Percentiles rank a stretch among this genome's conserved stretches.
phyloP scores from a whole-genome alignment of 371 early-diverging fungal species.

The Rozella allomycis region DNA sequence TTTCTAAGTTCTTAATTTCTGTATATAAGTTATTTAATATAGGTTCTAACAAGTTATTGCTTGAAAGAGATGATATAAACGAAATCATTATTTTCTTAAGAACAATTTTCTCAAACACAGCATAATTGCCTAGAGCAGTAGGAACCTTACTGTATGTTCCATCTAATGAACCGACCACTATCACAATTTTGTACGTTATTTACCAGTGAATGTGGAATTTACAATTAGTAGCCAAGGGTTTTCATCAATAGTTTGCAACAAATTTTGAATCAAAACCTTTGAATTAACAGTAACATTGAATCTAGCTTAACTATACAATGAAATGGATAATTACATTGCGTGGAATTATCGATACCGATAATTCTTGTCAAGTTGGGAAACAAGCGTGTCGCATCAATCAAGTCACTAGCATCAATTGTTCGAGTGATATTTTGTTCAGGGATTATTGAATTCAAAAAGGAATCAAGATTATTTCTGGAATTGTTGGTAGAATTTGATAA shows the following conservation, averaged over 20 bases:
- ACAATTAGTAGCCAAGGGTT: neutral
- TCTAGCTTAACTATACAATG: neutral
- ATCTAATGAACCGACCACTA: constrained; percentile 7
- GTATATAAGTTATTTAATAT: neutral
- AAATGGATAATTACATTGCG: no score
- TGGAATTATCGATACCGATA: no score
- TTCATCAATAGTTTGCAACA: neutral
- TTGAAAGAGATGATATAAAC: no score
- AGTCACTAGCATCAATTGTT: no score
- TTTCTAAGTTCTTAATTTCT: neutral
- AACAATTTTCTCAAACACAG: constrained; percentile 3
- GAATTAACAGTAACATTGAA: neutral
- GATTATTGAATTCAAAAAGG: neutral
- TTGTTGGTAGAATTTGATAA: neutral
- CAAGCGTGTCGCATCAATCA: no score
- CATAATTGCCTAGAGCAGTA: constrained; percentile 8
- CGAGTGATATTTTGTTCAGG: neutral
- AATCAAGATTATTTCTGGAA: neutral
- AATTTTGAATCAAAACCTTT: no score
- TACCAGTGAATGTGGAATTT: neutral
- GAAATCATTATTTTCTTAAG: constrained; percentile 2
- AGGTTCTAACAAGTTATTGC: no score
- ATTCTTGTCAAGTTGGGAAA: no score
- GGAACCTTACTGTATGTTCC: constrained; percentile 8
- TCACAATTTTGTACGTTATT: neutral